A percentile compares a stretch with the other conserved stretches of the same genome.
phyloP scores from a whole-genome alignment of 768 basidiomycete species.

The Mycena vulgaris region DNA sequence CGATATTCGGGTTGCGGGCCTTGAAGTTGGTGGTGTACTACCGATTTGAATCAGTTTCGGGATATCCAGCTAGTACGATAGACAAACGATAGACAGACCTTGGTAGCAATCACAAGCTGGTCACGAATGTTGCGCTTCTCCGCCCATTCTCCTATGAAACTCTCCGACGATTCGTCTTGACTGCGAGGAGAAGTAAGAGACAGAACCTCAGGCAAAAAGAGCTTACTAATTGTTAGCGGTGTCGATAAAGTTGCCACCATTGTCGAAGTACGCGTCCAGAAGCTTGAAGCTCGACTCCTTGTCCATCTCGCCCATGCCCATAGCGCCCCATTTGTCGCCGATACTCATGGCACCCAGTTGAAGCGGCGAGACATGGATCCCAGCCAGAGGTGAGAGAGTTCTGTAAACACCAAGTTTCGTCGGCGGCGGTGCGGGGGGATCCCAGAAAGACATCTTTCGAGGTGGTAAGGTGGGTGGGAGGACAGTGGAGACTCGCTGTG shows the following conservation, averaged over 20 bases:
- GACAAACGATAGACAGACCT: constrained; percentile 60
- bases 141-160: constrained; percentile 69
- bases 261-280: constrained; percentile 30
- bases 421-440: constrained; percentile 36
- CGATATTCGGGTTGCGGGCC: constrained; percentile 31
- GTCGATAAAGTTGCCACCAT: constrained; percentile 37
- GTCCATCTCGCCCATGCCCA: constrained; percentile 48
- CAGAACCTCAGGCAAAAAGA: not conserved
- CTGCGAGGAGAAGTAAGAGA: constrained; percentile 39
- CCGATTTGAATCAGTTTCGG: not conserved
- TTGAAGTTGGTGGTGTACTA: constrained; percentile 43
- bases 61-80: not conserved
- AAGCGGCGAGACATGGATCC: constrained; percentile 58
- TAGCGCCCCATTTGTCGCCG: constrained; percentile 49
- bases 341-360: constrained; percentile 58
- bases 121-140: constrained; percentile 61
- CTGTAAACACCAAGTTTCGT: constrained; percentile 51
- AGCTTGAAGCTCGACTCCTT: constrained; percentile 34
- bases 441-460: constrained; percentile 18
- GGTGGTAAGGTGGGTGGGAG: too few relatives aligned
- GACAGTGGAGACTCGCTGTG: too few relatives aligned
- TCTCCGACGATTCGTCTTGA: constrained; percentile 70
- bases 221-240: constrained; percentile 32
- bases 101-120: constrained; percentile 63
- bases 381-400: constrained; percentile 50